Percentiles rank a stretch among this genome's conserved stretches.
Evolutionary conservation across 78 protist genomes (phyloP).

Genomic region (Isochrysis galbana): DNA sequence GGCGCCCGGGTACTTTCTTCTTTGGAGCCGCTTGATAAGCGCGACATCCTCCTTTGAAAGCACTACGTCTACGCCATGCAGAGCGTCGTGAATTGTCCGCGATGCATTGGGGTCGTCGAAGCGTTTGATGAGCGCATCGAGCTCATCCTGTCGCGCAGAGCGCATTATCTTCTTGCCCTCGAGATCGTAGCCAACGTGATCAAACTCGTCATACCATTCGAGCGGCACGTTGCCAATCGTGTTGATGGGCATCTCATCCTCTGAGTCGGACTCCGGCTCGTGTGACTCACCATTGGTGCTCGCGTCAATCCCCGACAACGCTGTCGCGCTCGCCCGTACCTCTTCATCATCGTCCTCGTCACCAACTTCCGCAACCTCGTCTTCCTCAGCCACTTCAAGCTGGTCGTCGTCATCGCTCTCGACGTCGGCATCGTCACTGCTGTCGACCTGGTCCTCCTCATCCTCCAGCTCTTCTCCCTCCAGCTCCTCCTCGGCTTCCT

Average conservation of each 20-base stretch:
- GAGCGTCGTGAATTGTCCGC: slow-evolving; percentile 4
- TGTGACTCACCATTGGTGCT: neutral
- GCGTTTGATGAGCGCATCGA: slow-evolving; percentile 69
- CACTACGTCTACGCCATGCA: slow-evolving; percentile 69
- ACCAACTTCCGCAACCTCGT: neutral
- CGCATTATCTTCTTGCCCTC: slow-evolving; percentile 82
- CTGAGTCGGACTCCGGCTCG: slow-evolving; percentile 21
- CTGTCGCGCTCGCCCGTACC: neutral
- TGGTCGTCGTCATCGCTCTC: neutral
- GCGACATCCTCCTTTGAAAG: slow-evolving; percentile 76
- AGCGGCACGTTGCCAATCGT: slow-evolving; percentile 83
- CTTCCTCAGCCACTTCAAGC: neutral
- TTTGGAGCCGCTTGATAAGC: slow-evolving; percentile 69
- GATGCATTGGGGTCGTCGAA: slow-evolving; percentile 48
- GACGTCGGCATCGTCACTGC: neutral
- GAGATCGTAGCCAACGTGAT: slow-evolving; percentile 94
- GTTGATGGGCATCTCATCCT: slow-evolving; percentile 4
- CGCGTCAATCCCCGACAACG: no score
- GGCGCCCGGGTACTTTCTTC: slow-evolving; percentile 14
- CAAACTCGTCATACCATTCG: slow-evolving; percentile 92
- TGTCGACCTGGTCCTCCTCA: neutral
- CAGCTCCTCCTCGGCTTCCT: neutral
- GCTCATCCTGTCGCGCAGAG: slow-evolving; percentile 53
- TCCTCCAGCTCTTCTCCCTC: neutral
- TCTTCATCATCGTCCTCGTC: neutral